Evolutionary conservation across 2,329 filamentous ascomycete genomes (phyloP), one percentile per base, ranked within the genome.

Genomic region (Botrytis galanthina): DNA sequence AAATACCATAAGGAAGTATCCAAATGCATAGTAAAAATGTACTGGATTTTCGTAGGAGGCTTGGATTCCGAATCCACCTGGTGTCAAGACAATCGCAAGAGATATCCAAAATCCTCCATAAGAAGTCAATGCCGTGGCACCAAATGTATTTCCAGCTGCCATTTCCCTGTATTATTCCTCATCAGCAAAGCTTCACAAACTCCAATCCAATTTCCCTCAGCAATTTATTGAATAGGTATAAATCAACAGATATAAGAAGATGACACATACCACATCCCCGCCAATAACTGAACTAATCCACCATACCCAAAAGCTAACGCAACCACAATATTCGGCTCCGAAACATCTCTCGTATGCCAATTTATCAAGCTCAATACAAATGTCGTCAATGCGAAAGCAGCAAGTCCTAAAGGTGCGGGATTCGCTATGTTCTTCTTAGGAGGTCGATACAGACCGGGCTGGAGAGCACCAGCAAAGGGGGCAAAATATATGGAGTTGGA

Each of bases 161-260:
- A 54, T 54, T 54, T 54, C 51, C 51, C 51, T 54, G 14, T 29
- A 29, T 29, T n/a, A 54, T 29, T 14, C 12, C n/a, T 29, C 51
- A n/a, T 54, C n/a, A 54, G 51, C 0, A 54, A 54, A 29, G 6
- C 7, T 54, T 12, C 14, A 3, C 12, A 54, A 6, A 54, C 6
- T 54, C 26, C 0, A 8, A 29, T 16, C 26, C 26, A 2, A n/a
- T 14, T 1, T n/a, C 0, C 1, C 48, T n/a, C 26, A 0, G 4
- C 22, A n/a, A 16, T 54, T 1, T 5, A 14, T n/a, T 3, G 46
- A 48, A 16, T n/a, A 3, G 12, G 5, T 26, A 54, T 16, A 2
- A 51, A 14, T 12, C 48, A 51, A 26, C 26, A 54, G 12, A 54
- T 16, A 29, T 3, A 29, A 54, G 6, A n/a, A 18, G 29, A 16